These are phyloP conservation scores for Tephrocybe sp. DNA, from an alignment of 768 basidiomycete species.

Conservation along the genomic window DNA sequence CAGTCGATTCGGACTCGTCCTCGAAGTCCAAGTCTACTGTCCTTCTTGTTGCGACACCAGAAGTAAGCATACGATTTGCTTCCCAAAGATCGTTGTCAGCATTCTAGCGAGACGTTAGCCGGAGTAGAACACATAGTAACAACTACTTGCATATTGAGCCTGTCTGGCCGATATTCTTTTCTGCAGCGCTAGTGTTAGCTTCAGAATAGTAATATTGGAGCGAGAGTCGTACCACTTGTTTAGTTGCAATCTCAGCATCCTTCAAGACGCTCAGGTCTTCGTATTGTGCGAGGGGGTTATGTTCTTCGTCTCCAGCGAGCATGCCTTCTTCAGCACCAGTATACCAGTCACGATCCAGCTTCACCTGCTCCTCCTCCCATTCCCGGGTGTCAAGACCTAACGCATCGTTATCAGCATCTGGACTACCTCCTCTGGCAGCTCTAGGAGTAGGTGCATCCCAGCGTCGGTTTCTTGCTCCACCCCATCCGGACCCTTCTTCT, in stretches of 20 bases:
- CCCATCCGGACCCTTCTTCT: conserved; percentile 66
- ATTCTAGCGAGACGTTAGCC: conserved; percentile 53
- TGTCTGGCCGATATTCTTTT: conserved; percentile 92
- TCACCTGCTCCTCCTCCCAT: conserved; percentile 97
- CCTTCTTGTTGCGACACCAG: conserved; percentile 87
- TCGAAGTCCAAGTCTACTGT: conserved; percentile 92
- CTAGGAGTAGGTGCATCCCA: conserved; percentile 90
- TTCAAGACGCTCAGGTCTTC: conserved; percentile 76
- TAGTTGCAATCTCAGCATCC: conserved; percentile 71
- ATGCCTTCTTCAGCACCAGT: conserved; percentile 85
- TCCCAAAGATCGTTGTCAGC: conserved; percentile 99
- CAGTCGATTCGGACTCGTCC: conserved; percentile 93
- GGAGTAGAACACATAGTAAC: neutral
- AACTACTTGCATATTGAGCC: conserved; percentile 82
- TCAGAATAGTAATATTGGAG: neutral
- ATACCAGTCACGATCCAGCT: conserved; percentile 95
- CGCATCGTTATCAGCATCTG: conserved; percentile 63
- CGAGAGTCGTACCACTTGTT: conserved; percentile 56
- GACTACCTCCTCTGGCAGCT: conserved; percentile 60
- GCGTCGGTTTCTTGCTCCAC: conserved; percentile 45
- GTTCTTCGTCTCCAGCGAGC: conserved; percentile 85
- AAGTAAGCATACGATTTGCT: conserved; percentile 94
- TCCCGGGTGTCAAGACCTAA: conserved; percentile 74
- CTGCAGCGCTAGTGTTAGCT: conserved; percentile 32
- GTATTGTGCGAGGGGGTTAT: conserved; percentile 90